Evolutionary conservation across 805 yeast genomes (phyloP).

Genomic region (Cyberlindnera veronae): DNA sequence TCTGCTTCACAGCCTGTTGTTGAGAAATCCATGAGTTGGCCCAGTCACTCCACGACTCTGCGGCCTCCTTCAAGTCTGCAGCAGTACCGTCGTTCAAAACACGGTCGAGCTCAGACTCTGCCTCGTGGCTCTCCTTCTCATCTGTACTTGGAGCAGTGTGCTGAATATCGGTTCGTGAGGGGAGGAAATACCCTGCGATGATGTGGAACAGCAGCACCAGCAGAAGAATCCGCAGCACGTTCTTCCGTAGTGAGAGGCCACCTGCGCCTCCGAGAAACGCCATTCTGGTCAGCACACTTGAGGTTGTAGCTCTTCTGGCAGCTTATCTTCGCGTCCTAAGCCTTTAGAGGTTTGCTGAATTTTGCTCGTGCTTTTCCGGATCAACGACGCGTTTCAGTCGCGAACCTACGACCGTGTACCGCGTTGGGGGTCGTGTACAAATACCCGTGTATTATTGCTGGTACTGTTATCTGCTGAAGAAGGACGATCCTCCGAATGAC

Average conservation of each 20-base stretch:
- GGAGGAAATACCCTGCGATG: slow-evolving; percentile 8
- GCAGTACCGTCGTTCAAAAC: slow-evolving; percentile 1
- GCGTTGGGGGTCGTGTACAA: too few relatives aligned
- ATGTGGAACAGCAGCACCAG: slow-evolving; percentile 11
- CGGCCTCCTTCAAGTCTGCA: neutral
- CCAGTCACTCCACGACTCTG: slow-evolving; percentile 7
- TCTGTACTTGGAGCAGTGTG: neutral
- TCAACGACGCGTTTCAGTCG: too few relatives aligned
- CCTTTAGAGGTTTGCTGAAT: too few relatives aligned
- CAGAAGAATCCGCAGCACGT: slow-evolving; percentile 9
- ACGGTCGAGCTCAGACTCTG: slow-evolving; percentile 3
- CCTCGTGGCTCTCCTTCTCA: neutral
- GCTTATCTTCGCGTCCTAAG: too few relatives aligned
- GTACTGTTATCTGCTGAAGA: too few relatives aligned
- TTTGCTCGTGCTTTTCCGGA: too few relatives aligned
- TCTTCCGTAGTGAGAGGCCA: slow-evolving; percentile 7
- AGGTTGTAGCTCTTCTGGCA: too few relatives aligned
- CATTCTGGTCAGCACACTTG: too few relatives aligned
- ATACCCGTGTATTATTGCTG: too few relatives aligned
- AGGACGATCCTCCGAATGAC: too few relatives aligned
- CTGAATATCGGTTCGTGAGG: slow-evolving; percentile 1
- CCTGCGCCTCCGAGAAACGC: neutral
- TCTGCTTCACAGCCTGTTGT: neutral
- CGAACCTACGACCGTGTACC: too few relatives aligned
- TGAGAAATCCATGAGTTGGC: slow-evolving; percentile 5